A percentile compares a stretch with the other conserved stretches of the same genome.
Evolutionary conservation across 2,329 filamentous ascomycete species (phyloP).

Genomic region (Ramularia endophylla): DNA sequence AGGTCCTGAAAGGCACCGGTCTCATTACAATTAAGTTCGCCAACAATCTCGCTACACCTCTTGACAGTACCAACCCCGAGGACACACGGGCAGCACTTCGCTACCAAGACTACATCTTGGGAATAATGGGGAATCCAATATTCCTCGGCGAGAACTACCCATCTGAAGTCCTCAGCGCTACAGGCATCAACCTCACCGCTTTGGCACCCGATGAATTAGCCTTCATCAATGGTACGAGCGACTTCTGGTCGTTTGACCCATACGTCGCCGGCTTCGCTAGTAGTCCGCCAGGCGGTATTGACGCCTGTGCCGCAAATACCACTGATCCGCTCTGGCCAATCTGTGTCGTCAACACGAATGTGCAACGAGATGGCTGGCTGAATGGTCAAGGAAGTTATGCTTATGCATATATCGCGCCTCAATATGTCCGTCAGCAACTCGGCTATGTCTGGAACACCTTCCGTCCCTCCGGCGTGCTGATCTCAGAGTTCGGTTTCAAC

Average conservation of each 20-base stretch:
- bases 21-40: constrained; percentile 48
- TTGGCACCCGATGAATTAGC: constrained; percentile 44
- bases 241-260: constrained; percentile 15
- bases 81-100: constrained; percentile 43
- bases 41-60: constrained; percentile 34
- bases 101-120: constrained; percentile 41
- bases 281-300: constrained; percentile 21
- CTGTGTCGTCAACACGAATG: constrained; percentile 30
- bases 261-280: constrained; percentile 15
- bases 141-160: constrained; percentile 47
- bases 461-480: constrained; percentile 35
- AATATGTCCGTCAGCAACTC: constrained; percentile 50
- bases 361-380: constrained; percentile 27
- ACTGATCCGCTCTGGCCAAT: constrained; percentile 20
- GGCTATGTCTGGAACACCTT: constrained; percentile 57
- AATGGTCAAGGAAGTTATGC: constrained; percentile 45
- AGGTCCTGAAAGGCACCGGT: constrained; percentile 47
- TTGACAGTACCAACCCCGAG: constrained; percentile 32
- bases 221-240: constrained; percentile 28
- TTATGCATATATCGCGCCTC: constrained; percentile 51
- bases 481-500: constrained; percentile 33
- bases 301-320: constrained; percentile 25
- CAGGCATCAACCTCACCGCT: constrained; percentile 41
- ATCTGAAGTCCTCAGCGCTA: constrained; percentile 38
- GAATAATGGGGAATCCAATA: constrained; percentile 48